A percentile compares a stretch with the other conserved stretches of the same genome.
Conservation (phyloP, 78 protist species). For the Trichosphaerium sp. region DNA sequence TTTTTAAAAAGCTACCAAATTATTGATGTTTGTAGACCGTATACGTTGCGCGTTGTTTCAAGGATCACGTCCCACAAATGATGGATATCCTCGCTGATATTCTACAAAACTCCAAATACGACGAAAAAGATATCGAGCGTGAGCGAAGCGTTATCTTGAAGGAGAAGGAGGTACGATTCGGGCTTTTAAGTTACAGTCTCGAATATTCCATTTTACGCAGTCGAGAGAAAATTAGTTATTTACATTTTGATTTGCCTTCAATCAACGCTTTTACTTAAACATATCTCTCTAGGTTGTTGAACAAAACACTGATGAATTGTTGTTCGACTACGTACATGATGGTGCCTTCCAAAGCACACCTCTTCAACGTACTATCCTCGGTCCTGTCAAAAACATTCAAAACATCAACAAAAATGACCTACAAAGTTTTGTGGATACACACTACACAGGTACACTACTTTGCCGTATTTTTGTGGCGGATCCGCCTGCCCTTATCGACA, state of each 20-base stretch:
- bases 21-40: too few species aligned
- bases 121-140: conserved; percentile 33
- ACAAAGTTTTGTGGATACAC: conserved; percentile 28
- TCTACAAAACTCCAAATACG: conserved; percentile 57
- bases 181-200: too few species aligned
- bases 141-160: conserved; percentile 78
- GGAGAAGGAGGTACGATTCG: conserved; percentile 77
- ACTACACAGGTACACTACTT: conserved; percentile 86
- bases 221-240: too few species aligned
- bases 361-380: conserved; percentile 88
- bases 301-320: conserved; percentile 52
- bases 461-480: too few species aligned
- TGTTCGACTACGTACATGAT: conserved; percentile 83
- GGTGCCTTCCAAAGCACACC: conserved; percentile 68
- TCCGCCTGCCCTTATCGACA: too few species aligned
- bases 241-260: too few species aligned
- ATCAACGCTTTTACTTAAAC: too few species aligned
- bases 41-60: conserved; percentile 65
- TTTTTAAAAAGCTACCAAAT: too few species aligned
- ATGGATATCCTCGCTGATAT: conserved; percentile 82
- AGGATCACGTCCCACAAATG: conserved; percentile 62
- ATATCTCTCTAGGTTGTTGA: conserved; percentile 57
- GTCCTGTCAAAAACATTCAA: conserved; percentile 73
- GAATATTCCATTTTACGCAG: too few species aligned
- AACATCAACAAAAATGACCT: conserved; percentile 53